Evolutionary conservation across 208 protist species (phyloP), one percentile per base, ranked within the genome.

Genomic region (Leishmania gerbilli): DNA sequence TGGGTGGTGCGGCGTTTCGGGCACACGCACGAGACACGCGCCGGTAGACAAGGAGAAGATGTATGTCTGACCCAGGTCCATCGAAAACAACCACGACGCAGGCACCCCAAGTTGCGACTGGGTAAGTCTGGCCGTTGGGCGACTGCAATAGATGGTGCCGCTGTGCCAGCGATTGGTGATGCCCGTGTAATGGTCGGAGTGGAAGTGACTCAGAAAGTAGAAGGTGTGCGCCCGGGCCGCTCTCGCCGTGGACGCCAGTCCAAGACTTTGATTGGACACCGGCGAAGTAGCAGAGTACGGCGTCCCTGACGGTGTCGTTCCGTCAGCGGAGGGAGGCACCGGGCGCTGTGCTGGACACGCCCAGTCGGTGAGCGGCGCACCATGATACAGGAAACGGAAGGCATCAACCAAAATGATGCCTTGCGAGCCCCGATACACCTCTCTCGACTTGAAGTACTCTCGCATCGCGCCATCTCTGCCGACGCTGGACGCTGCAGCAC

Each of bases 181-280:
- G 40, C 96, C 96, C 21, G 80, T 89, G 88, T 98, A 98, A 82
- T 98, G 96, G 80, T 98, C 96, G 1, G 93, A 97, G 82, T 98
- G 96, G 79, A 97, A 98, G 88, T 98, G 96, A 15, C 89, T 95
- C 53, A 98, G 88, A 82, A 98, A 97, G 83, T 90, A 96, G 51
- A 96, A 76, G 6, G 86, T 69, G 64, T 79, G 81, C 67, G 79
- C 31, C 1, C 60, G 42, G 45, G 2, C 45, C 45, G 4, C 8
- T 53, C 69, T 53, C 69, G 21, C 2, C 19, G 69, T 74, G 47
- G 69, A 55, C 40, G 45, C 6, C 45, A 51, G 11, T 7, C 27
- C 45, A 74, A 11, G 6, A 11, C 24, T 27, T 34, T 49, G 77
- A 13, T 21, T n/a, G 42, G 27, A 19, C 24, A 40, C 62, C 40